Base-by-base conservation (phyloP, 23 red algal species). In the Gracilaria gracilis region DNA sequence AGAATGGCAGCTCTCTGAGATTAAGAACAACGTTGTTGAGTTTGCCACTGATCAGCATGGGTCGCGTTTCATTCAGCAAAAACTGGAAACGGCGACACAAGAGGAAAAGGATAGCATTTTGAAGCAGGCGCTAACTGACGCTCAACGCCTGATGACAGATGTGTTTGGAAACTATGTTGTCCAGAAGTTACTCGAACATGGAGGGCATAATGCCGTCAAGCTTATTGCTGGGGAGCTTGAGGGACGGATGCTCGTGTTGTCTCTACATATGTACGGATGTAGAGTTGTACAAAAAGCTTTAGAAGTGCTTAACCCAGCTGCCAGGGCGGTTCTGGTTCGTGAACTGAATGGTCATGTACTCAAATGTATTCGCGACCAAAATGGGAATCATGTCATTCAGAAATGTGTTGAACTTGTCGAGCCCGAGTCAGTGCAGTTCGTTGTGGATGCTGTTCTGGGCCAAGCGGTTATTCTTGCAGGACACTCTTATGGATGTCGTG, bases 91-190 rank as follows among this genome's bases (percentile, higher is more conserved):
- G 23, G 89, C 93, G 39, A 59, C 59, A 19, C 61, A 74, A 9
- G 77, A 92, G 20, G 93, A 98, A 28, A 87, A 81, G 55, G 94
- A 94, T 25, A 40, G 51, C 67, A 71, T 98, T 33, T 84, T 95
- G 82, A 80, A 78, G 32, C 78, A 93, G 66, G 78, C 75, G 33
- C 57, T 94, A 40, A 88, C 89, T 55, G 96, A 98, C 75, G 79
- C 93, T 1, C 92, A 96, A 34, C 92, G 93, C 28, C 81, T 99
- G 67, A 95, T 99, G 71, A 96, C 89, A 14, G 97, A 99, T 79
- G 97, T 99, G 17, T 99, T 99, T 61, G 97, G 97, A n/a, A 99
- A 99, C 84, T 99, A 96, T 75, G 90, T 95, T 21, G 93, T 99
- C 24, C 97, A 99, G 62, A 94, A 94, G 70, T 66, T 96, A 44